Percentiles rank a stretch among this genome's conserved stretches.
Evolutionary conservation across 23 red algal genomes (phyloP).

Genomic region (Pyropia yezoensis): DNA sequence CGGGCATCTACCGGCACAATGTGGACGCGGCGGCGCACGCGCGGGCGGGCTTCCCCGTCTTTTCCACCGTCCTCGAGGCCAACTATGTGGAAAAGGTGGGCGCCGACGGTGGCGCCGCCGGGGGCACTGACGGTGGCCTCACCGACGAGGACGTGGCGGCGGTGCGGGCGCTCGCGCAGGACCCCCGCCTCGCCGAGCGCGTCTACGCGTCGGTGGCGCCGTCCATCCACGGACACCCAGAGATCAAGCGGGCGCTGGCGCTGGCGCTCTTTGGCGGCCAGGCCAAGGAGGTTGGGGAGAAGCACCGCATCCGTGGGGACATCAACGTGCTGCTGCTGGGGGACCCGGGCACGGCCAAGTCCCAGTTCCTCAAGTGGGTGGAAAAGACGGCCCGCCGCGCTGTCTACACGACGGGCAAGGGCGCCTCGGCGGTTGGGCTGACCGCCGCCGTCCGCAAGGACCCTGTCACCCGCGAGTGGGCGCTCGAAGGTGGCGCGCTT

Average conservation of each 20-base stretch:
- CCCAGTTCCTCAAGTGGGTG: constrained; percentile 96
- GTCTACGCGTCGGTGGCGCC: constrained; percentile 92
- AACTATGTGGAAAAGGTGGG: constrained; percentile 90
- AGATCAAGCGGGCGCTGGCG: constrained; percentile 93
- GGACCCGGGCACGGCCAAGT: constrained; percentile 97
- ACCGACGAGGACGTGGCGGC: constrained; percentile 87
- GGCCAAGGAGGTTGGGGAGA: constrained; percentile 91
- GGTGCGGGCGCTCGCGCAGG: constrained; percentile 56
- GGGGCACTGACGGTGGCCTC: constrained; percentile 61
- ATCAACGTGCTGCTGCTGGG: constrained; percentile 94
- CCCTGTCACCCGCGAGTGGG: constrained; percentile 94
- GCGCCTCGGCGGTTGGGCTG: constrained; percentile 94
- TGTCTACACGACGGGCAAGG: constrained; percentile 96
- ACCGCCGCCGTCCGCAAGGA: constrained; percentile 93
- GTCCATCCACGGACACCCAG: constrained; percentile 87
- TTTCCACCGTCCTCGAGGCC: constrained; percentile 87
- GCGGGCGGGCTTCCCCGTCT: constrained; percentile 89
- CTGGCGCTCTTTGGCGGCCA: constrained; percentile 86
- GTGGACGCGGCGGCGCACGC: constrained; percentile 75
- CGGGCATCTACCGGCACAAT: constrained; percentile 88
- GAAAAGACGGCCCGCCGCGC: constrained; percentile 94
- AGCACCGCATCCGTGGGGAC: constrained; percentile 91
- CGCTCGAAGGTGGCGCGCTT: constrained; percentile 91
- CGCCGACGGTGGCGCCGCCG: constrained; percentile 3
- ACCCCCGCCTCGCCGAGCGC: constrained; percentile 72